Base-by-base conservation (phyloP, 2,329 filamentous ascomycete species). In the Exophiala alcalophila region DNA sequence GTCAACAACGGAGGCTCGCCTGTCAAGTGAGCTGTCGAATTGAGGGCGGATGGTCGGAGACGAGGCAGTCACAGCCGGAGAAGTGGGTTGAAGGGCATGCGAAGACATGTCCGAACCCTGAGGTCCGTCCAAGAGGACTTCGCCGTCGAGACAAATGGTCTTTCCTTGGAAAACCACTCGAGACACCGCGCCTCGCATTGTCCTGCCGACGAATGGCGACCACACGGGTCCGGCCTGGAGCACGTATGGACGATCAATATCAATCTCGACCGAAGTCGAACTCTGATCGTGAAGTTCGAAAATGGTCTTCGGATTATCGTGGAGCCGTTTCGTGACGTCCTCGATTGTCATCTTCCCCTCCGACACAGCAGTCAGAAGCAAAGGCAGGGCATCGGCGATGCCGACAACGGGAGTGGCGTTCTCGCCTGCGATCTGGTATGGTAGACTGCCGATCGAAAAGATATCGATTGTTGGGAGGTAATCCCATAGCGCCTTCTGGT, bases 231-330 rank as follows among this genome's bases (percentile, higher is more conserved):
- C 63, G 44, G 65, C 62, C 34, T 77, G 65, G 42, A 83, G 69
- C 3, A 76, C 71, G 62, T 84, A 85, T 2, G 81, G 75, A 30
- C 85, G 78, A 60, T 87, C 84, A 55, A 89, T 73, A 65, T 89
- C 85, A 15, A 86, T 75, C 68, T 90, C 85, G 24, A 90, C 74
- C 4, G 77, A 78, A 25, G 83, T 81, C 45, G 81, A 81, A n/a
- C 76, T 66, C 65, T 90, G 85, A 55, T 90, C 85, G 53, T 90
- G 85, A 36, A 90, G 76, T 68, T 90, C 84, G 55, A 90, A 90
- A 57, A 90, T 89, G 60, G 78, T 77, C 69, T 84, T 85, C 2
- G 85, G 85, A 61, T 88, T 89, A 59, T 86, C 81, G 61, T 89
- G 84, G 32, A 90, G 73, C 28, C 83, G 79, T 41, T 67, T 61